Percentiles rank a stretch among this genome's conserved stretches.
These are phyloP conservation scores for Ceratobasidium sp. DNA, from an alignment of 1,284 basidiomycete genomes.

Conservation along the genomic window DNA sequence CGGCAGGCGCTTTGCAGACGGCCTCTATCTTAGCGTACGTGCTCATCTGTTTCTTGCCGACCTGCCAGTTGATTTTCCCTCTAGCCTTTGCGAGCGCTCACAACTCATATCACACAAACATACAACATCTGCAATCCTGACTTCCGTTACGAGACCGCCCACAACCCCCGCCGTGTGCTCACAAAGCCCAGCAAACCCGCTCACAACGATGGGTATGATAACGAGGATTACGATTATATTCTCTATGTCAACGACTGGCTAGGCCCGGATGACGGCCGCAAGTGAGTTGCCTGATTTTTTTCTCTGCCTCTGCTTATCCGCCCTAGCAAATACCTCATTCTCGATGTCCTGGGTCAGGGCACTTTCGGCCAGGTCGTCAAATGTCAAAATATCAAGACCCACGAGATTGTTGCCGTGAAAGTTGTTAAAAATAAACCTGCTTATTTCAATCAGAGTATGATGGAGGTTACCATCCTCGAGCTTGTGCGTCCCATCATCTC, in stretches of 20 bases:
- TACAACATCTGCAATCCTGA: conserved; percentile 91
- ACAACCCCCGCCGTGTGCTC: conserved; percentile 92
- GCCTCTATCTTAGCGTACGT: conserved; percentile 52
- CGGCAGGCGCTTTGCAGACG: conserved; percentile 70
- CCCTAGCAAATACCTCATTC: conserved; percentile 86
- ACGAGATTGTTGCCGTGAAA: conserved; percentile 98
- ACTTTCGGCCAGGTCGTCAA: conserved; percentile 99
- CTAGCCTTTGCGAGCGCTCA: conserved; percentile 88
- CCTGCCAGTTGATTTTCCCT: conserved; percentile 45
- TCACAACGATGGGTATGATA: conserved; percentile 95
- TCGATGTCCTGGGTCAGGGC: conserved; percentile 97
- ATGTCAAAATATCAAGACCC: conserved; percentile 99
- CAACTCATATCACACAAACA: conserved; percentile 85
- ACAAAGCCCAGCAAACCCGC: conserved; percentile 95
- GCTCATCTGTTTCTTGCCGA: neutral
- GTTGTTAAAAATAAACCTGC: conserved; percentile 99
- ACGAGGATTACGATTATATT: conserved; percentile 97
- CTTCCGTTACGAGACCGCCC: conserved; percentile 91
- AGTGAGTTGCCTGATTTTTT: conserved; percentile 65
- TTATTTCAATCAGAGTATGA: conserved; percentile 99
- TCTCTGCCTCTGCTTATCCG: neutral
- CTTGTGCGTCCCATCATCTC: conserved; percentile 66
- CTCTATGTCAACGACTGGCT: conserved; percentile 97
- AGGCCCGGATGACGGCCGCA: conserved; percentile 89
- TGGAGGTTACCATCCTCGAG: conserved; percentile 99